A percentile compares a stretch with the other conserved stretches of the same genome.
Evolutionary conservation across 192 early-diverging fungal species (phyloP).

Genomic region (Coemansia aciculifera): DNA sequence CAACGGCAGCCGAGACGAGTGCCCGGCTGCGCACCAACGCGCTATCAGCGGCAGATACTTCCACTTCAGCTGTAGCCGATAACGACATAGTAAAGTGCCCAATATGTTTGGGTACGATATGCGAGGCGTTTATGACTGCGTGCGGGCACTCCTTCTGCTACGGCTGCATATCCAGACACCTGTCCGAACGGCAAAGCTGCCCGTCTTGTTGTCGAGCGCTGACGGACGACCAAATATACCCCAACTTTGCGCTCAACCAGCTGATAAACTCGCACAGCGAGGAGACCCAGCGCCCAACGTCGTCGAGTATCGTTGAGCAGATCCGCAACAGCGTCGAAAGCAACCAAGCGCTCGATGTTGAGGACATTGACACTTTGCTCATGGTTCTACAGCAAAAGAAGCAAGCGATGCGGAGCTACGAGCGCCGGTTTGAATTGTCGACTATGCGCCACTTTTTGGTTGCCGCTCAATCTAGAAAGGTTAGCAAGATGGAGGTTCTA

Average conservation of each 20-base stretch:
- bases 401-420: conserved; percentile 57
- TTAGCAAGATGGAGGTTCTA: conserved; percentile 49
- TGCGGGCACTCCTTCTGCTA: conserved; percentile 90
- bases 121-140: conserved; percentile 71
- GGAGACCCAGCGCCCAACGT: conserved; percentile 1
- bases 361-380: conserved; percentile 68
- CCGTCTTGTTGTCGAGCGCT: conserved; percentile 68
- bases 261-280: conserved; percentile 27
- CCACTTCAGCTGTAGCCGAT: not conserved
- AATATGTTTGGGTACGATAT: conserved; percentile 72
- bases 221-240: conserved; percentile 69
- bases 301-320: conserved; percentile 28
- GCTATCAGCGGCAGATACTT: conserved; percentile 1
- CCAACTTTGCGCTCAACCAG: conserved; percentile 70
- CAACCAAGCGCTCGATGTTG: conserved; percentile 28
- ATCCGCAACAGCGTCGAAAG: conserved; percentile 39
- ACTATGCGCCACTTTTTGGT: conserved; percentile 67
- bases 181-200: conserved; percentile 61
- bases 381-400: conserved; percentile 63
- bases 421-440: conserved; percentile 60
- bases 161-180: conserved; percentile 71
- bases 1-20: not conserved
- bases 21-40: not conserved
- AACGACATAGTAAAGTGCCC: conserved; percentile 52
- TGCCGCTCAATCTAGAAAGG: conserved; percentile 61